Base-by-base conservation (phyloP, 441 rosid species). In the Adansonia rubrostipa region DNA sequence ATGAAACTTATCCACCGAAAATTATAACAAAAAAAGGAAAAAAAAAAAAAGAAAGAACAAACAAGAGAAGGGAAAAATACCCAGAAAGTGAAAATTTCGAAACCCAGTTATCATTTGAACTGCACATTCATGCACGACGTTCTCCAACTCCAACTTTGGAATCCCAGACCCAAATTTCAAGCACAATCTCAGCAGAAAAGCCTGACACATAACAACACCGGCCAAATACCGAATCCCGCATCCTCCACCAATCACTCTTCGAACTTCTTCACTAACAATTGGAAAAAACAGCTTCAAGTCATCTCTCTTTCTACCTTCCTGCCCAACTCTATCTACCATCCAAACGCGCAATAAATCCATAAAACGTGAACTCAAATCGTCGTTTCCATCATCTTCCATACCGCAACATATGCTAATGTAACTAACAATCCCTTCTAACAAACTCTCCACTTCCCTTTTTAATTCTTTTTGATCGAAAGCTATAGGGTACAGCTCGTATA, bases 201-300 rank as follows among this genome's bases (percentile, higher is more conserved):
- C 82, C 84, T 94, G 90, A 62, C 82, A 80, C 91, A 89, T 92
- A 6, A 94, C 96, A 4, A 85, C 81, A 75, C 97, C 97, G 50
- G 92, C 92, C 78, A 92, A 86, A 78, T 66, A 75, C 60, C 84
- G 84, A 73, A 87, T 68, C 33, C 75, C 61, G 73, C 87, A 84
- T 58, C 86, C 89, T 45, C 79, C 86, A 64, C 79, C 71, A 6
- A 90, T 79, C 75, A 67, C 76, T 69, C 72, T 54, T 28, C 88
- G 81, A 80, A 86, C 76, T 62, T 76, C 84, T 28, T 83, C 87
- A 17, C 84, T 79, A 78, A 86, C 88, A 51, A 89, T 63, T 0
- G 97, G 97, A 64, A 89, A 81, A 81, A 93, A 92, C 48, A 80
- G 74, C 79, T 81, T 84, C 78, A 85, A 83, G 17, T 79, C 86